Base-by-base conservation (phyloP, 768 basidiomycete genomes). In the Boletus huronensis region DNA sequence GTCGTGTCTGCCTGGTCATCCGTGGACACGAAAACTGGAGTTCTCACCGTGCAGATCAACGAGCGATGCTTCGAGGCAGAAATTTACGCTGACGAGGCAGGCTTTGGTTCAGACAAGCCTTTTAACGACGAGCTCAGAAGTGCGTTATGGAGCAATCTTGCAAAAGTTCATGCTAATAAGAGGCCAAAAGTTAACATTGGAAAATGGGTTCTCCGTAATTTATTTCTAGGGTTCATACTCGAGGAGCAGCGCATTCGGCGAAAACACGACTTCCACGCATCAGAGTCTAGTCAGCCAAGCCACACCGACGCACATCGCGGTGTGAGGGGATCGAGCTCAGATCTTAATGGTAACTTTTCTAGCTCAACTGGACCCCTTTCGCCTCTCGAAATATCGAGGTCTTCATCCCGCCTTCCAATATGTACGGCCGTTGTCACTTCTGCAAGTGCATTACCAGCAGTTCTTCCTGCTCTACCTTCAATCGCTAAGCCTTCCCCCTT, bases 31-130 rank as follows among this genome's bases (percentile, higher is more conserved):
- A 88, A 90, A 70, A 85, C 87, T 8, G 96, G 96, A 7, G 82
- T 92, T 23, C 75, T 99, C 55, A 87, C 89, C 2, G 82, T 98
- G 4, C 92, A 97, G 70, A 61, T 99, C 42, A 89, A 82, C 43
- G 93, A 97, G 60, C 79, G 83, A 44, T 92, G 87, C 54, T 98
- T 98, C 67, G 95, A 98, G 52, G 90, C 91, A 6, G 97, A 99
- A 72, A 84, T 96, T 2, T 98, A 95, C 66, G 89, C 90, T 13
- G 95, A 98, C 66, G 94, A 98, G 67, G 82, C 88, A 38, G 92
- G 90, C 19, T 85, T 84, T 64, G 75, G 72, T 0, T 71, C 76
- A 26, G 82, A 86, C 50, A 79, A 79, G 6, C 74, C 79, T 9
- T 84, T 84, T 58, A 82, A 76, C 43, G 92, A 94, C 51, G 96